phyloP scores from a whole-genome alignment of 352 stramenopile genomes.

The Phytopythium oedochilum region DNA sequence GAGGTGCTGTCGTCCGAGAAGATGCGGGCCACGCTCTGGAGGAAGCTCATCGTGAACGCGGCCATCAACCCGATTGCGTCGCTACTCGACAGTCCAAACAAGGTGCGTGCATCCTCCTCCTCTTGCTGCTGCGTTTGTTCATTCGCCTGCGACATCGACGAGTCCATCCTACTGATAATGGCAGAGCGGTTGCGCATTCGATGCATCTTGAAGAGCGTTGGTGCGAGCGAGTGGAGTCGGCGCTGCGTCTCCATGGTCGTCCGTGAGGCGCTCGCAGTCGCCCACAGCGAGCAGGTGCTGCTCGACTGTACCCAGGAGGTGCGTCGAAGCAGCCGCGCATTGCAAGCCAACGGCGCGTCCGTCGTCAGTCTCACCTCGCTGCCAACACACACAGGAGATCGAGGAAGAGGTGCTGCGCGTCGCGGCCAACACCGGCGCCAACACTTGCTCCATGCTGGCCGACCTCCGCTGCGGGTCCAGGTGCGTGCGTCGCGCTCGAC shows the following conservation, averaged over 20 bases:
- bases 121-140: background rate
- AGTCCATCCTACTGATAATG: too few species aligned
- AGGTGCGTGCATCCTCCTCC: conserved; percentile 21
- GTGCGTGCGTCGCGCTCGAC: conserved; percentile 11
- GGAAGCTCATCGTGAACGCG: conserved; percentile 79
- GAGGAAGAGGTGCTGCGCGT: conserved; percentile 48
- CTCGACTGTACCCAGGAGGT: conserved; percentile 37
- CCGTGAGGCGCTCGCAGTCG: conserved; percentile 46
- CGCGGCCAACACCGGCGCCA: conserved; percentile 42
- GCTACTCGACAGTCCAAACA: conserved; percentile 52
- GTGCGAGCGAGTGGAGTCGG: conserved; percentile 33
- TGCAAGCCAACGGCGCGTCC: too few species aligned
- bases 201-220: conserved; percentile 30
- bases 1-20: conserved; percentile 28
- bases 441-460: conserved; percentile 73
- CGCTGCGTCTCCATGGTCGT: conserved; percentile 49
- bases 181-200: background rate
- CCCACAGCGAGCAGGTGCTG: conserved; percentile 33
- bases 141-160: background rate
- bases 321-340: background rate
- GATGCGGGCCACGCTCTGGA: conserved; percentile 68
- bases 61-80: conserved; percentile 73
- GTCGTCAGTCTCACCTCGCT: too few species aligned
- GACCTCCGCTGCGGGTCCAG: conserved; percentile 58
- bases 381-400: conserved; percentile 33